phyloP scores from a whole-genome alignment of 1,284 basidiomycete species.

The Cutaneotrichosporon cavernicola region DNA sequence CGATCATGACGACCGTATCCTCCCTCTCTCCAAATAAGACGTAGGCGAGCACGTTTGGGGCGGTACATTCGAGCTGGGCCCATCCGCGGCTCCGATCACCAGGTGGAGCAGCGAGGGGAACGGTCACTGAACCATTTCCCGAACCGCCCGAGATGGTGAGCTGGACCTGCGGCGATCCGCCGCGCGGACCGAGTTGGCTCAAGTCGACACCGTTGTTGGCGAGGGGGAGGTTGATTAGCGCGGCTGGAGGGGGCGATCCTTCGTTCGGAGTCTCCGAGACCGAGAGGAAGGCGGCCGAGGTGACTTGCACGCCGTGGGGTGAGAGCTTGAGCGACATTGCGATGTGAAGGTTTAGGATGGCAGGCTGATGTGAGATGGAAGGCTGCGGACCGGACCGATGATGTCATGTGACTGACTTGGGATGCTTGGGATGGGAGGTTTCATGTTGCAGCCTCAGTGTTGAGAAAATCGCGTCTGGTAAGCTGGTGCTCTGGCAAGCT shows the following conservation, averaged over 20 bases:
- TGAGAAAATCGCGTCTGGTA: too few species aligned
- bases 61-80: constrained; percentile 10
- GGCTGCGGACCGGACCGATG: too few species aligned
- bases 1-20: constrained; percentile 27
- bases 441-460: too few species aligned
- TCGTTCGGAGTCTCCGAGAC: not conserved
- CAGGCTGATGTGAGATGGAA: not conserved
- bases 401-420: too few species aligned
- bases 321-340: not conserved
- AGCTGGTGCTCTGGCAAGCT: too few species aligned
- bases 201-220: constrained; percentile 10
- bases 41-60: constrained; percentile 13
- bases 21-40: constrained; percentile 10
- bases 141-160: not conserved
- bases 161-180: constrained; percentile 16
- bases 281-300: not conserved
- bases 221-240: not conserved
- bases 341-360: not conserved
- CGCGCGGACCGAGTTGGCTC: constrained; percentile 11
- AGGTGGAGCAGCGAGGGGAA: constrained; percentile 11
- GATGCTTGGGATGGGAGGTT: too few species aligned
- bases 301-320: not conserved
- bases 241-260: not conserved
- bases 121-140: constrained; percentile 5
- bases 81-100: constrained; percentile 20